A percentile compares a stretch with the other conserved stretches of the same genome.
Conservation (phyloP, 2,329 filamentous ascomycete species). For the Alternaria gaisen region DNA sequence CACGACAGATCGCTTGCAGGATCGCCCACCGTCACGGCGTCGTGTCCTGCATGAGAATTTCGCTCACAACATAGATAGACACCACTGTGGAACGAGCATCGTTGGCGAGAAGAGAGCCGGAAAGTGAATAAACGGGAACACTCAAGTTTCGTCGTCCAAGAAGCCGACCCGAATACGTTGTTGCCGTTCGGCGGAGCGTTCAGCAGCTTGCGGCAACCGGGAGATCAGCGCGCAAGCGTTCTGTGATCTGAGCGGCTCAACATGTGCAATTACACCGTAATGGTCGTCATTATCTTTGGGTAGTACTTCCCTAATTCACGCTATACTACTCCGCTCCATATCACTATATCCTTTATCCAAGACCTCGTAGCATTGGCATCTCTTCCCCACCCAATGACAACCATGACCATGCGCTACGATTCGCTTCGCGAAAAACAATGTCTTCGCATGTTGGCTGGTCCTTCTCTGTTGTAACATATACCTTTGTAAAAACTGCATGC, state of each 20-base stretch:
- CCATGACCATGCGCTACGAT: too few species aligned
- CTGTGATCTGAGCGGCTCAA: neutral
- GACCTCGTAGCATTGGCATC: too few species aligned
- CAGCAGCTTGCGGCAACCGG: neutral
- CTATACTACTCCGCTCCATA: neutral
- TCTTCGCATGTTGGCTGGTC: too few species aligned
- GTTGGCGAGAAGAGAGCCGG: neutral
- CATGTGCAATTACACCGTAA: neutral
- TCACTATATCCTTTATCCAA: neutral
- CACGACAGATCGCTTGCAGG: conserved; percentile 16
- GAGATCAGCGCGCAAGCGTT: conserved; percentile 1
- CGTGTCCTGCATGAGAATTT: neutral
- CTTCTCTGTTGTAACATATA: too few species aligned
- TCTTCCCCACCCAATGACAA: too few species aligned
- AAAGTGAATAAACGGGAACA: neutral
- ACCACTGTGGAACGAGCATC: conserved; percentile 5
- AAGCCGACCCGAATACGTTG: neutral
- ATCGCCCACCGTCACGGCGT: conserved; percentile 5
- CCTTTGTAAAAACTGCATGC: too few species aligned
- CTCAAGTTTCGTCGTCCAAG: neutral
- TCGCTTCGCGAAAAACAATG: too few species aligned
- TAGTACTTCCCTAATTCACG: neutral
- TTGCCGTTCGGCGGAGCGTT: neutral
- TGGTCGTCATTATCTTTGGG: neutral
- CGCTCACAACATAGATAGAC: conserved; percentile 1